Base-by-base conservation (phyloP, 495 filamentous ascomycete species). In the Neurospora sp. region DNA sequence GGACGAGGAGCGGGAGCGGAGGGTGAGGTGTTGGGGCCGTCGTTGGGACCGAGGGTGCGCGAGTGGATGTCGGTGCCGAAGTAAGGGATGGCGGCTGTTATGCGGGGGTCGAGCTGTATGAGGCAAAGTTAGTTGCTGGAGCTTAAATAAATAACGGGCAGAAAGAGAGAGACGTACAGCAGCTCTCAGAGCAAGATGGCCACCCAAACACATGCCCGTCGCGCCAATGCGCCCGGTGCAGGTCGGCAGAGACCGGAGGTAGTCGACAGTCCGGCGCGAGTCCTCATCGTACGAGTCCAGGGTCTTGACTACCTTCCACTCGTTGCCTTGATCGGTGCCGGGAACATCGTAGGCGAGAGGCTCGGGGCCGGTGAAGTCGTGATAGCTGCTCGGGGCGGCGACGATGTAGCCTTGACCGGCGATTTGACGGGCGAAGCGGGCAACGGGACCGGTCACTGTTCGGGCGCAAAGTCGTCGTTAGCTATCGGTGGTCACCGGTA, bases 181-280 rank as follows among this genome's bases (percentile, higher is more conserved):
- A 77, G 92, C 93, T 70, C 95, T 89, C 75, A 93, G 92, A 48
- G 95, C 91, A 31, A 97, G 86, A 80, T 98, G 95, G 4, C 95
- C 95, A 70, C 95, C 95, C 4, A 98, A 89, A 80, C 95, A 97
- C 95, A 98, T 98, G 40, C 95, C 95, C 8, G 94, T 97, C 3
- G 92, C 84, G 53, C 95, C 95, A 70, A 98, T 89, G 12, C 88
- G 87, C 40, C 95, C 94, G 31, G 90, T 97, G 80, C 94, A 97
- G 27, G 93, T 97, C 8, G 86, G 84, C 12, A 97, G 86, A 16
- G 86, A 86, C 53, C 96, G 82, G 7, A 98, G 89, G 73, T 88
- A 83, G 79, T 92, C 88, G 69, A 98, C 90, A n/a, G 88, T 83
- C 48, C 93, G 84, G 31, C 82, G 85, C 31, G 92, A 88, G 79